Evolutionary conservation across 768 basidiomycete genomes (phyloP), one percentile per base, ranked within the genome.

Genomic region (Candolleomyces eurysporus): DNA sequence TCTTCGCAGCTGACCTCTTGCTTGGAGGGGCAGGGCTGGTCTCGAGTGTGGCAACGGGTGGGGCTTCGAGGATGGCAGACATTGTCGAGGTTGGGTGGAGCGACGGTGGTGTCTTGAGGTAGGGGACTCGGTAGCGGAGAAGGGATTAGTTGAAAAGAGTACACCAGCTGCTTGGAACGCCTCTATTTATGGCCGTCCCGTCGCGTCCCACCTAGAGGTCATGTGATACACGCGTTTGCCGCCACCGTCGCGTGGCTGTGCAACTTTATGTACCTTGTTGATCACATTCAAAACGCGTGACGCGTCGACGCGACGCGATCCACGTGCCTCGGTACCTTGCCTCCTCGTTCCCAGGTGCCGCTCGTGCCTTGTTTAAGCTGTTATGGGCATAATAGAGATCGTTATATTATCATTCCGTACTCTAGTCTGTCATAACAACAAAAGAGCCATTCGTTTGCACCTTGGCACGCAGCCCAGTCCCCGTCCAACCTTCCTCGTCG

Each of bases 401-500:
- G 8, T 7, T 36, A 36, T 36, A 36, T 36, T 36, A 36, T 36
- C 36, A 36, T 11, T 8, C 36, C 6, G 6, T 36, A 39, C 45
- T 52, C 60, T 58, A 63, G 17, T 66, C 45, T 13, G 42, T 48
- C 64, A 75, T 62, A n/a, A 77, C 64, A 59, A 75, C 71, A 73
- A 92, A 90, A 8, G 88, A 80, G 0, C 90, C 90, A 68, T 90
- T 91, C 26, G 85, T 81, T 72, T 83, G 79, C 61, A 87, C 86
- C 40, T 66, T 58, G 50, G 72, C 73, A 51, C 62, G 54, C 10
- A 66, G 65, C 1, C 68, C 75, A 19, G 65, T 66, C 39, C 50
- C 58, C 17, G 60, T 67, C 75, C 75, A 76, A 10, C 63, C 70
- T 26, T 60, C 68, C 21, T 65, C 66, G 10, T 60, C 65, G 0